phyloP scores from a whole-genome alignment of 2,329 filamentous ascomycete species.

The Trichoderma harzianum region DNA sequence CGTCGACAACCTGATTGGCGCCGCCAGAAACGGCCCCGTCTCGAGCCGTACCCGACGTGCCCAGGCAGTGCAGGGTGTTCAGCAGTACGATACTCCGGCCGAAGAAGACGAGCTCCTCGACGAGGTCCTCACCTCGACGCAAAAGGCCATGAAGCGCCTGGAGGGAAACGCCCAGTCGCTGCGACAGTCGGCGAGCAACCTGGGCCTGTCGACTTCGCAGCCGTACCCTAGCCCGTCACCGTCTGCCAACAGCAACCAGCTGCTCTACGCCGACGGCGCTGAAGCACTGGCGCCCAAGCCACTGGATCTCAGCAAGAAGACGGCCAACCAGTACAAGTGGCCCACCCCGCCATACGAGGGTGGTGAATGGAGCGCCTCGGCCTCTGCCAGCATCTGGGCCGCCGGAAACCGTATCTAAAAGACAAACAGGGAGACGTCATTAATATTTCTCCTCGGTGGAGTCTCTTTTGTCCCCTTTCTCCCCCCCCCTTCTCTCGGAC shows the following conservation, averaged over 20 bases:
- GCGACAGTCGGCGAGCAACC: slow-evolving; percentile 62
- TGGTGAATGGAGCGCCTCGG: slow-evolving; percentile 82
- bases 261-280: slow-evolving; percentile 66
- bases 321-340: slow-evolving; percentile 65
- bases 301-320: slow-evolving; percentile 62
- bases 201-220: slow-evolving; percentile 47
- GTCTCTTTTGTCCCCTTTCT: not conserved
- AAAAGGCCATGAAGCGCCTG: slow-evolving; percentile 69
- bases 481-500: slow-evolving; percentile 15
- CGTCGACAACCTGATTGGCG: slow-evolving; percentile 60
- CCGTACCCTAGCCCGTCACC: slow-evolving; percentile 67
- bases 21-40: slow-evolving; percentile 58
- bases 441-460: not conserved
- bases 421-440: slow-evolving; percentile 24
- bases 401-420: slow-evolving; percentile 59
- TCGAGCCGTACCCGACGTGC: slow-evolving; percentile 78
- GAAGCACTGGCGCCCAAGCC: slow-evolving; percentile 66
- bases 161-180: slow-evolving; percentile 45
- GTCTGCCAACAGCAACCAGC: slow-evolving; percentile 77
- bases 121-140: slow-evolving; percentile 77
- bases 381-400: slow-evolving; percentile 77
- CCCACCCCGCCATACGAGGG: slow-evolving; percentile 95
- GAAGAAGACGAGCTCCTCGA: slow-evolving; percentile 96
- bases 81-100: slow-evolving; percentile 89
- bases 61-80: slow-evolving; percentile 68